Percentiles rank a stretch among this genome's conserved stretches.
Evolutionary conservation across 2,329 filamentous ascomycete species (phyloP).

Genomic region (Metarhizium robertsii): DNA sequence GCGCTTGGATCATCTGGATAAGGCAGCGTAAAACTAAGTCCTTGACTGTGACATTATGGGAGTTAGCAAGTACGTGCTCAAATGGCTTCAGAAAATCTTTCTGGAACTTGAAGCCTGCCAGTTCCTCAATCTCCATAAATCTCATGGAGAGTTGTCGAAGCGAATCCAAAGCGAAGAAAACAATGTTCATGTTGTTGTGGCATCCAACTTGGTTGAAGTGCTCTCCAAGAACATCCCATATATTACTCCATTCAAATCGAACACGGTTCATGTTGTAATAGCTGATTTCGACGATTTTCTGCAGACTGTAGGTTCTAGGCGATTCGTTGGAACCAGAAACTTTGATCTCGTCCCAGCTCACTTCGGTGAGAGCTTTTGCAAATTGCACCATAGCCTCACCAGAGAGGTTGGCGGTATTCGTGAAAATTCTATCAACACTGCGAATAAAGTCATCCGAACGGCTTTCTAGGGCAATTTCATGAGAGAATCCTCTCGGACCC

Average conservation of each 20-base stretch:
- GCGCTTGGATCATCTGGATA: slow-evolving; percentile 97
- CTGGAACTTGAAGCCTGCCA: slow-evolving; percentile 98
- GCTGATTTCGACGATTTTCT: slow-evolving; percentile 97
- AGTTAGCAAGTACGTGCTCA: slow-evolving; percentile 93
- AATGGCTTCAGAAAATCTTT: slow-evolving; percentile 99
- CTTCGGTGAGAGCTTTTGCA: slow-evolving; percentile 81
- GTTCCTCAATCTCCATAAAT: slow-evolving; percentile 96
- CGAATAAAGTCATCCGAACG: slow-evolving; percentile 89
- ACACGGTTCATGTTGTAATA: slow-evolving; percentile 99
- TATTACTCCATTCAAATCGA: slow-evolving; percentile 94
- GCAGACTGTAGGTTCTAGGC: slow-evolving; percentile 90
- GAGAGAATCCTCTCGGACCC: slow-evolving; percentile 55
- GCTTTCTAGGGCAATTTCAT: slow-evolving; percentile 83
- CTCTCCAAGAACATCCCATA: slow-evolving; percentile 95
- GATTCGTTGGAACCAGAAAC: slow-evolving; percentile 94
- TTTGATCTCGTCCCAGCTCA: slow-evolving; percentile 98
- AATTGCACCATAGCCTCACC: slow-evolving; percentile 95
- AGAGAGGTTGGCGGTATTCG: slow-evolving; percentile 85
- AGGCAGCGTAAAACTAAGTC: slow-evolving; percentile 94
- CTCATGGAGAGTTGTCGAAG: slow-evolving; percentile 93
- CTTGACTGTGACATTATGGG: slow-evolving; percentile 83
- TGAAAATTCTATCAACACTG: slow-evolving; percentile 91
- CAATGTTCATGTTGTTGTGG: slow-evolving; percentile 90
- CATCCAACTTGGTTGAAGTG: slow-evolving; percentile 98
- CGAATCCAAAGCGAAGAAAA: slow-evolving; percentile 95